Conservation (phyloP, 2,329 filamentous ascomycete genomes). For the Apiospora sp. region DNA sequence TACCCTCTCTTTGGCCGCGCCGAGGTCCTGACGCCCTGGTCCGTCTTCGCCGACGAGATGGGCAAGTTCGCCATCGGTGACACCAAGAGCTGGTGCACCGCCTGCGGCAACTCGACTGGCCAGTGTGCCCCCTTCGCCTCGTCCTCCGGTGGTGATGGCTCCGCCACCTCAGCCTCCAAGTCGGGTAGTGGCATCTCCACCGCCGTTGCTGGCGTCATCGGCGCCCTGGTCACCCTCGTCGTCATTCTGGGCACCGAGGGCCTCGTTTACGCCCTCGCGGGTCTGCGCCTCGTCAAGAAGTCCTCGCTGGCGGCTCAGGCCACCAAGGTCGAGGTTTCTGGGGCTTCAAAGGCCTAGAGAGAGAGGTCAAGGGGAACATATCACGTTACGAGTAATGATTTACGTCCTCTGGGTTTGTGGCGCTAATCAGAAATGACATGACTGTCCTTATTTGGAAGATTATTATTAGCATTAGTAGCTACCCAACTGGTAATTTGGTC, state of each 20-base stretch:
- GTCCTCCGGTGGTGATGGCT: constrained; percentile 34
- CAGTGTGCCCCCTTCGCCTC: constrained; percentile 60
- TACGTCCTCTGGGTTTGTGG: not conserved
- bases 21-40: constrained; percentile 69
- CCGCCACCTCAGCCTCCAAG: constrained; percentile 35
- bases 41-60: constrained; percentile 70
- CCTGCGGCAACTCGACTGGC: constrained; percentile 77
- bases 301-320: constrained; percentile 42
- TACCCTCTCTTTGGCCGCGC: constrained; percentile 69
- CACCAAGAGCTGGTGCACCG: constrained; percentile 74
- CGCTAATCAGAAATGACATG: not conserved
- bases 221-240: constrained; percentile 69
- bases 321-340: not conserved
- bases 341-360: constrained; percentile 14
- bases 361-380: not conserved
- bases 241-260: constrained; percentile 57
- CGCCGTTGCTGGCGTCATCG: constrained; percentile 82
- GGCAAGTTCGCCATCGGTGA: constrained; percentile 71
- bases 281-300: constrained; percentile 58
- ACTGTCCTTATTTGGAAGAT: not conserved
- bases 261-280: constrained; percentile 51
- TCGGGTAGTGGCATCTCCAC: constrained; percentile 63
- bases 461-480: constrained; percentile 7
- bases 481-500: constrained; percentile 11
- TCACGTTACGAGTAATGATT: not conserved